Conservation (phyloP, 352 stramenopile species). For the Pythium rishiriense region DNA sequence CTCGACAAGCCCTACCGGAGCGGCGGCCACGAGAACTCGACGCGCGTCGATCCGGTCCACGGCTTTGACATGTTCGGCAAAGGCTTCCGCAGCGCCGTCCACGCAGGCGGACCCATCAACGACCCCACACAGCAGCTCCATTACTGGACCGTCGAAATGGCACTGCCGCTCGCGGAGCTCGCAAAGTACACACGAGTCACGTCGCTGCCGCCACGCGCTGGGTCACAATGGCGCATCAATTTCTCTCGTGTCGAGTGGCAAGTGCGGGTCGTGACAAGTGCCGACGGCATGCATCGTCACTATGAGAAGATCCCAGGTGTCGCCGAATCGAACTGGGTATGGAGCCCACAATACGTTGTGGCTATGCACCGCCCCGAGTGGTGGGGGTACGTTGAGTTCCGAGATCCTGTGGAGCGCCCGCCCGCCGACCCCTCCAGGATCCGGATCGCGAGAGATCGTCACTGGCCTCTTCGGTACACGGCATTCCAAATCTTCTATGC, state of each 20-base stretch:
- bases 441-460: slow-evolving; percentile 37
- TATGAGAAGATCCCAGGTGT: slow-evolving; percentile 57
- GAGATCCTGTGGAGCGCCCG: slow-evolving; percentile 22
- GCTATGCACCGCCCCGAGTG: slow-evolving; percentile 89
- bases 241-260: slow-evolving; percentile 88
- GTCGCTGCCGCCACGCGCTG: slow-evolving; percentile 35
- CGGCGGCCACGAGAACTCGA: slow-evolving; percentile 81
- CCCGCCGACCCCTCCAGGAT: slow-evolving; percentile 3
- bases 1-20: slow-evolving; percentile 87
- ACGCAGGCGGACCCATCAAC: slow-evolving; percentile 63
- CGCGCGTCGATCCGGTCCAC: slow-evolving; percentile 56
- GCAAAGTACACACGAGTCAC: slow-evolving; percentile 35
- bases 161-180: slow-evolving; percentile 65
- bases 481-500: slow-evolving; percentile 74
- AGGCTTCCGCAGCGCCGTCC: slow-evolving; percentile 49
- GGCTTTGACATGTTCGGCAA: slow-evolving; percentile 71
- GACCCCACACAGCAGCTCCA: slow-evolving; percentile 53
- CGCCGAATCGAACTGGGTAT: slow-evolving; percentile 87
- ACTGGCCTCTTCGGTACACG: slow-evolving; percentile 52
- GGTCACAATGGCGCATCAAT: slow-evolving; percentile 82
- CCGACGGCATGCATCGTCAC: slow-evolving; percentile 6
- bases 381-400: slow-evolving; percentile 90
- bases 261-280: slow-evolving; percentile 29
- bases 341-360: slow-evolving; percentile 81
- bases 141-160: slow-evolving; percentile 84